These are phyloP conservation scores for Marsdenia floribunda DNA, from an alignment of 257 asterid genomes.

Conservation along the genomic window DNA sequence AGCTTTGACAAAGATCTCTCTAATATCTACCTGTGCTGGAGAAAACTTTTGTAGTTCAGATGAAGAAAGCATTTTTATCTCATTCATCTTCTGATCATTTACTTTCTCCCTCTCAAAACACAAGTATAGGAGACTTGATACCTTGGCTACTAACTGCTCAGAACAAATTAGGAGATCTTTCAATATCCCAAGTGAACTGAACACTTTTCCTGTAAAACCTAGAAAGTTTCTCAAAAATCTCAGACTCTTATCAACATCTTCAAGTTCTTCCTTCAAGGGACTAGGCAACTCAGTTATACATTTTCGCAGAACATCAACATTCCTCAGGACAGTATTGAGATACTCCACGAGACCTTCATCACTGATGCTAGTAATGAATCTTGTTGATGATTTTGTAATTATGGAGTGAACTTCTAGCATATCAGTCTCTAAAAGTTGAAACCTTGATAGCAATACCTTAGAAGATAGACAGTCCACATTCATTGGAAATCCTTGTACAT, in stretches of 20 bases:
- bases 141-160: not conserved
- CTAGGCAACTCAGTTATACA: not conserved
- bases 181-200: not conserved
- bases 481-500: not conserved
- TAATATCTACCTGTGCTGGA: too few species aligned
- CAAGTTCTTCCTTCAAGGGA: not conserved
- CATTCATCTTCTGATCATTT: not conserved
- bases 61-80: not conserved
- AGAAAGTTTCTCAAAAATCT: conserved; percentile 5
- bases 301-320: not conserved
- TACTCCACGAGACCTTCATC: not conserved
- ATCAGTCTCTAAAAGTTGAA: too few species aligned
- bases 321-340: not conserved
- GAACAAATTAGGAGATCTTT: not conserved
- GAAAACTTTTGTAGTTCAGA: not conserved
- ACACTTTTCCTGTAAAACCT: not conserved
- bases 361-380: not conserved
- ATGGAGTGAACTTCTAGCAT: not conserved
- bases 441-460: too few species aligned
- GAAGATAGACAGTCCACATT: too few species aligned
- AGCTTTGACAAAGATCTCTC: not conserved
- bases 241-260: not conserved
- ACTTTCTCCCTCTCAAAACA: not conserved
- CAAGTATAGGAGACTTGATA: not conserved
- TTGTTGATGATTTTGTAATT: not conserved